A percentile compares a stretch with the other conserved stretches of the same genome.
Evolutionary conservation across 805 yeast species (phyloP).

Genomic region (Starmerella floricola): DNA sequence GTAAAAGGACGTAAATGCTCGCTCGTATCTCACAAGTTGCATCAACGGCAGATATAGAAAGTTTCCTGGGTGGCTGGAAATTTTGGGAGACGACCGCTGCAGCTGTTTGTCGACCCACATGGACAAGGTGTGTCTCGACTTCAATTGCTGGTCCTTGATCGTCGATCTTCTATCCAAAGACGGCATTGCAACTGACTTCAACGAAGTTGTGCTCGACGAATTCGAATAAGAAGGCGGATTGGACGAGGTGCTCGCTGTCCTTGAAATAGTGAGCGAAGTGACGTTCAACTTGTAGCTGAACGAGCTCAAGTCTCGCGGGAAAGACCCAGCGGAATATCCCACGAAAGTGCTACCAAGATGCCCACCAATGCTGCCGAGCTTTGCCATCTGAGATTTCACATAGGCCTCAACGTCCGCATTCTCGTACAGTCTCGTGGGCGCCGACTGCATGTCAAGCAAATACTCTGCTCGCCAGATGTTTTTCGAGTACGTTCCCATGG

Average conservation of each 20-base stretch:
- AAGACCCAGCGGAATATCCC: not conserved
- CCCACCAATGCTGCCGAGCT: constrained; percentile 1
- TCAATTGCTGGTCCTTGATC: not conserved
- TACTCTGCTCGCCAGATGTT: constrained; percentile 6
- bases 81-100: not conserved
- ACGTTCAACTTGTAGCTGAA: no score
- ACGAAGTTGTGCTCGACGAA: no score
- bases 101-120: constrained; percentile 6
- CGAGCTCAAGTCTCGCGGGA: not conserved
- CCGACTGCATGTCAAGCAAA: constrained; percentile 1
- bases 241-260: no score
- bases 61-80: constrained; percentile 1
- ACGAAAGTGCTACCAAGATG: not conserved
- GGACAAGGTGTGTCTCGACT: not conserved
- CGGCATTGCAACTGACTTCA: no score
- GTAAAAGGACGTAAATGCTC: constrained; percentile 12
- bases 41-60: constrained; percentile 10
- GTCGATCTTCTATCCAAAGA: not conserved
- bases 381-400: not conserved
- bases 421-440: constrained; percentile 4
- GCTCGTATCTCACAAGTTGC: constrained; percentile 11
- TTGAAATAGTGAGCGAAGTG: no score
- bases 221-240: no score
- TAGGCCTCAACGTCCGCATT: constrained; percentile 2
- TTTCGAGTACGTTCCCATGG: constrained; percentile 5